Percentiles rank a stretch among this genome's conserved stretches.
These are phyloP conservation scores for Kandelia obovata DNA, from an alignment of 345 rosid genomes.

Conservation along the genomic window DNA sequence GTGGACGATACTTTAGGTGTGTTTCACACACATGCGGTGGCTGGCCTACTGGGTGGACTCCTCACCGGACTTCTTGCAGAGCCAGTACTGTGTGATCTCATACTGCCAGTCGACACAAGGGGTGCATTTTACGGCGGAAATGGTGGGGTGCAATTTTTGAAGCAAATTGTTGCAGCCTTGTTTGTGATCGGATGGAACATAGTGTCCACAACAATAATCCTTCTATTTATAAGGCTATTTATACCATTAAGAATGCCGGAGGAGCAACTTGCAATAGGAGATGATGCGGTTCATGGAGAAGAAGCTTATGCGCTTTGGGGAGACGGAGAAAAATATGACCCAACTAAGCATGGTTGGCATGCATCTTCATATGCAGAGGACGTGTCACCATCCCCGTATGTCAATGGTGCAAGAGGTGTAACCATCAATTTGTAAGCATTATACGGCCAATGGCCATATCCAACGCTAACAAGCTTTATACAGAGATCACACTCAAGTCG, in stretches of 20 bases:
- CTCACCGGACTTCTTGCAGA: slow-evolving; percentile 81
- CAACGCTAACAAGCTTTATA: too few species aligned
- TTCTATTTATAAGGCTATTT: slow-evolving; percentile 47
- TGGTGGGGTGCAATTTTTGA: slow-evolving; percentile 60
- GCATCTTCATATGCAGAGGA: slow-evolving; percentile 29
- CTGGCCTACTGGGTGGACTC: slow-evolving; percentile 74
- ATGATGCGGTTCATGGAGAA: slow-evolving; percentile 92
- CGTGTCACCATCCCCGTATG: slow-evolving; percentile 41
- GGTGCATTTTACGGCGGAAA: slow-evolving; percentile 80
- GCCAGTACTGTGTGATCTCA: slow-evolving; percentile 54
- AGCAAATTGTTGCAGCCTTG: slow-evolving; percentile 71
- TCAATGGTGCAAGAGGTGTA: slow-evolving; percentile 66
- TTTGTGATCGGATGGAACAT: slow-evolving; percentile 72
- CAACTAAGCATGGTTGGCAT: slow-evolving; percentile 46
- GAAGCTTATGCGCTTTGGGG: slow-evolving; percentile 99
- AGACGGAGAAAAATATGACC: slow-evolving; percentile 87
- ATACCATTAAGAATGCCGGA: slow-evolving; percentile 85
- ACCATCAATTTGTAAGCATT: slow-evolving; percentile 54
- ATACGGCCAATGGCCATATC: not conserved
- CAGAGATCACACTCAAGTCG: too few species aligned
- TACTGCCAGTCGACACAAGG: slow-evolving; percentile 39
- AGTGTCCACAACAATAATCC: slow-evolving; percentile 55
- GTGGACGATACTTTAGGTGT: slow-evolving; percentile 86
- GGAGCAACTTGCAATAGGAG: slow-evolving; percentile 72
- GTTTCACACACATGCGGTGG: slow-evolving; percentile 94